These are phyloP conservation scores for Saprolegnia diclina DNA, from an alignment of 352 stramenopile genomes.

Conservation along the genomic window DNA sequence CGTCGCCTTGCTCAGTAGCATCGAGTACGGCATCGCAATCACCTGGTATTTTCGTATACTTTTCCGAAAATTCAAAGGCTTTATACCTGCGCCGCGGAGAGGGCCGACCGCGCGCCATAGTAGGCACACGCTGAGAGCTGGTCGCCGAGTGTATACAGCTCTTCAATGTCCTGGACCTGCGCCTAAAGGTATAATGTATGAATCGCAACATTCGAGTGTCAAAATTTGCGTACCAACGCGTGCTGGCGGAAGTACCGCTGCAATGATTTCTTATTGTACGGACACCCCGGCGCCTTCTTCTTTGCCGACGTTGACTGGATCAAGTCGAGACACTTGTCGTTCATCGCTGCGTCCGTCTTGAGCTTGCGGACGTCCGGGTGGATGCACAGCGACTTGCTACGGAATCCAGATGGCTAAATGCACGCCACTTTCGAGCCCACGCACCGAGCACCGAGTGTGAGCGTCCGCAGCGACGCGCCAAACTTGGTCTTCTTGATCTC, in stretches of 20 bases:
- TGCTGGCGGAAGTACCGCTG: slow-evolving; percentile 71
- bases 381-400: slow-evolving; percentile 76
- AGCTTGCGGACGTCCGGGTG: slow-evolving; percentile 65
- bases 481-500: slow-evolving; percentile 84
- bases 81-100: slow-evolving; percentile 81
- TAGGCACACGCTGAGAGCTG: slow-evolving; percentile 94
- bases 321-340: slow-evolving; percentile 82
- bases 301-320: slow-evolving; percentile 53
- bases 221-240: slow-evolving; percentile 42
- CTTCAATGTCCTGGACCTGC: slow-evolving; percentile 93
- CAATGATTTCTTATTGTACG: slow-evolving; percentile 76
- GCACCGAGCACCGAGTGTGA: slow-evolving; percentile 66
- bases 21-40: slow-evolving; percentile 88
- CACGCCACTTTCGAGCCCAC: background rate
- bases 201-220: slow-evolving; percentile 1
- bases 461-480: slow-evolving; percentile 54
- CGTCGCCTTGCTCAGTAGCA: slow-evolving; percentile 88
- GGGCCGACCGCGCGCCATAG: slow-evolving; percentile 90
- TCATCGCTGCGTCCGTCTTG: slow-evolving; percentile 70
- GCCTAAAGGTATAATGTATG: slow-evolving; percentile 36
- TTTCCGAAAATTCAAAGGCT: background rate
- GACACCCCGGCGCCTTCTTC: slow-evolving; percentile 54
- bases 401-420: background rate
- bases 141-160: slow-evolving; percentile 86
- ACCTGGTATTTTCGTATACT: slow-evolving; percentile 31